Evolutionary conservation across 225 moss, liverwort and hornwort genomes (phyloP).

Genomic region (Bryoerythrophyllum caledonicum): DNA sequence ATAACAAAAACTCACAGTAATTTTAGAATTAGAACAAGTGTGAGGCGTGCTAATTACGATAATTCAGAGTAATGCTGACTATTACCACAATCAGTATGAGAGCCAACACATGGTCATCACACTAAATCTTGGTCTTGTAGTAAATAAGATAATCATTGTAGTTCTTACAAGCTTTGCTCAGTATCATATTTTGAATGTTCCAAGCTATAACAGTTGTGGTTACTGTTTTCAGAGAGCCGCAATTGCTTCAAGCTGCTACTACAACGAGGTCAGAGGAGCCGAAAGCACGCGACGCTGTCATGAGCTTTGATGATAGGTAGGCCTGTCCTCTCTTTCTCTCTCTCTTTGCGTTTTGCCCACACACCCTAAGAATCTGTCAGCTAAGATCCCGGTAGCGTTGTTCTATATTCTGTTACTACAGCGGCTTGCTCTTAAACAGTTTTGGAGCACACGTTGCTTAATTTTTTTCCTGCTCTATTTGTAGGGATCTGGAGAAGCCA

Average conservation of each 20-base stretch:
- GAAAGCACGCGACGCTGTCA: slow-evolving; percentile 80
- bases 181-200: slow-evolving; percentile 3
- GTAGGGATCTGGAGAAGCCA: slow-evolving; percentile 74
- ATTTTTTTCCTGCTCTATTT: not conserved
- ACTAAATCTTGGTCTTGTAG: too few species aligned
- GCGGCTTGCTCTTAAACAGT: not conserved
- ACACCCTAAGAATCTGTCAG: not conserved
- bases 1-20: too few species aligned
- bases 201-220: slow-evolving; percentile 17
- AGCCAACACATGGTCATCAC: too few species aligned
- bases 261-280: slow-evolving; percentile 77
- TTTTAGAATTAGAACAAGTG: too few species aligned
- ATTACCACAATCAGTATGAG: too few species aligned
- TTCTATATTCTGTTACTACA: not conserved
- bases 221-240: slow-evolving; percentile 64
- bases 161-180: slow-evolving; percentile 11
- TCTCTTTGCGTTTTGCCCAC: not conserved
- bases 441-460: not conserved
- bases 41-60: too few species aligned
- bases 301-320: slow-evolving; percentile 77
- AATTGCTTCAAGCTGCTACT: slow-evolving; percentile 66
- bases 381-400: not conserved
- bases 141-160: too few species aligned
- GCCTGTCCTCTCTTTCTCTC: slow-evolving; percentile 16
- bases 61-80: too few species aligned